Evolutionary conservation across 305 asterid genomes (phyloP).

Genomic region (Rubia balearica): DNA sequence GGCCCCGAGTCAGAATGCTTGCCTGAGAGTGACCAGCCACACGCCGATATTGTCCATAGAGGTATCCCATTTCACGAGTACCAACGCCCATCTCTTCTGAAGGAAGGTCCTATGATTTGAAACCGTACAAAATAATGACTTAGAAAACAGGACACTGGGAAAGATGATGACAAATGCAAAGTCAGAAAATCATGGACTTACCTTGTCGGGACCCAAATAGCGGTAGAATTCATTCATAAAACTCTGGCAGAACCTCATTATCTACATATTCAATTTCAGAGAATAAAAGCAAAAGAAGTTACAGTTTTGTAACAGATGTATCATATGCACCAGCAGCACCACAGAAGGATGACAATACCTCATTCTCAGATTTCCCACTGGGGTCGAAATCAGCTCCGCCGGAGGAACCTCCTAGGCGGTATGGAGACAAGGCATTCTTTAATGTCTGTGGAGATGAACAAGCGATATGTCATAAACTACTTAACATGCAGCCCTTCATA

Average conservation of each 20-base stretch:
- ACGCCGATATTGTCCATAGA: constrained; percentile 91
- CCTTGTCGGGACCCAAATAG: constrained; percentile 96
- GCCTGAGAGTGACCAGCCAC: constrained; percentile 97
- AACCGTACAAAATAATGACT: constrained; percentile 22
- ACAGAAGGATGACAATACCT: constrained; percentile 43
- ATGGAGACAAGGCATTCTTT: constrained; percentile 95
- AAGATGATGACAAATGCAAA: constrained; percentile 10
- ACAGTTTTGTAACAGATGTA: constrained; percentile 17
- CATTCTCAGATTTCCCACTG: constrained; percentile 77
- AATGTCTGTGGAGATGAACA: constrained; percentile 54
- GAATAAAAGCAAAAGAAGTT: constrained; percentile 19
- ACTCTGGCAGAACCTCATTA: constrained; percentile 97
- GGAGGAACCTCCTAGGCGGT: constrained; percentile 94
- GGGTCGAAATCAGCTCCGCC: constrained; percentile 99
- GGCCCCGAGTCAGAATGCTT: constrained; percentile 17
- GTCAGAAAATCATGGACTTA: constrained; percentile 26
- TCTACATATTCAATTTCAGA: constrained; percentile 34
- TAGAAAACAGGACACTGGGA: constrained; percentile 15
- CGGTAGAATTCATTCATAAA: constrained; percentile 95
- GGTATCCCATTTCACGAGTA: constrained; percentile 94
- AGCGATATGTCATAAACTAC: constrained; percentile 13
- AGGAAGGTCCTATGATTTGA: constrained; percentile 74
- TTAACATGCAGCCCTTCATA: constrained; percentile 12
- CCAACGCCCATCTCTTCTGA: constrained; percentile 99
- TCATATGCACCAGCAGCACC: constrained; percentile 7